A percentile compares a stretch with the other conserved stretches of the same genome.
phyloP scores from a whole-genome alignment of 352 stramenopile genomes.

The Globisporangium paroecandrum region DNA sequence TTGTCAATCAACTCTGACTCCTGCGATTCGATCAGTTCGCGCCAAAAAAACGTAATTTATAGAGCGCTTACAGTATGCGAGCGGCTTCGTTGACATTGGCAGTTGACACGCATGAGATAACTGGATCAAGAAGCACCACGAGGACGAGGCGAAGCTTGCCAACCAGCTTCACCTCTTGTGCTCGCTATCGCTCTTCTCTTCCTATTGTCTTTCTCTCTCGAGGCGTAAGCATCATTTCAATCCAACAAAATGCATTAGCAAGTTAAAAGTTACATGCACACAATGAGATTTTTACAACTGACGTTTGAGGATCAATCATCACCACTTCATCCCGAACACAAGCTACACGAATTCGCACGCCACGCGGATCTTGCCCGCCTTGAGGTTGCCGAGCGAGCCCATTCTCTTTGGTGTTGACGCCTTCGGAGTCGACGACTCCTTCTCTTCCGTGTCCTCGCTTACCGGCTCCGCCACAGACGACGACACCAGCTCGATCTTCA shows the following conservation, averaged over 20 bases:
- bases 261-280: slow-evolving; percentile 3
- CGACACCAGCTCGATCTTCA: slow-evolving; percentile 26
- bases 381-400: slow-evolving; percentile 13
- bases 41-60: too few relatives aligned
- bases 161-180: too few relatives aligned
- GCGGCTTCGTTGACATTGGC: too few relatives aligned
- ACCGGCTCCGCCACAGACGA: slow-evolving; percentile 6
- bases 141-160: too few relatives aligned
- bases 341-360: slow-evolving; percentile 23
- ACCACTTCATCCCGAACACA: background rate
- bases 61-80: too few relatives aligned
- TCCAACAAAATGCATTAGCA: background rate
- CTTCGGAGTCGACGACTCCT: slow-evolving; percentile 10
- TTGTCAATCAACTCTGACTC: too few relatives aligned
- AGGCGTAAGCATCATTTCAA: background rate
- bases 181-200: too few relatives aligned
- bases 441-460: slow-evolving; percentile 3
- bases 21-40: too few relatives aligned
- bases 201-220: too few relatives aligned
- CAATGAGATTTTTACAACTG: background rate
- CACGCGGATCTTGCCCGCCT: slow-evolving; percentile 25
- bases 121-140: too few relatives aligned
- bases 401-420: background rate
- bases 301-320: background rate
- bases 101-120: too few relatives aligned